These are phyloP conservation scores for Epichloe amarillans DNA, from an alignment of 2,329 filamentous ascomycete species.

Conservation along the genomic window DNA sequence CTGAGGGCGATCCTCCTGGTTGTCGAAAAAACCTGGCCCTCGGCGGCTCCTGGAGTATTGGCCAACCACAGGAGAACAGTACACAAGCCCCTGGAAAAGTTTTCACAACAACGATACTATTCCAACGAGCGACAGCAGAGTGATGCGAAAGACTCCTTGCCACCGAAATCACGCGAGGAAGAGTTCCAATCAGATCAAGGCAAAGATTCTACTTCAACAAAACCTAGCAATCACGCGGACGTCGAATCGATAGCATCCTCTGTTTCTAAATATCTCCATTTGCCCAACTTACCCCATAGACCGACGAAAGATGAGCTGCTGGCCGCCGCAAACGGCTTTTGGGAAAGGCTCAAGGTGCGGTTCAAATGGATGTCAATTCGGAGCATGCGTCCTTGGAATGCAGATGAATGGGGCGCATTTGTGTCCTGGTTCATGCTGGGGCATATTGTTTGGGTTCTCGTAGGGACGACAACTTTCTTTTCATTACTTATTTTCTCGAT, in stretches of 20 bases:
- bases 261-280: conserved; percentile 46
- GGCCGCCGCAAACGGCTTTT: conserved; percentile 82
- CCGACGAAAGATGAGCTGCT: conserved; percentile 90
- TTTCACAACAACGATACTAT: background rate
- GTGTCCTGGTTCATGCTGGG: conserved; percentile 88
- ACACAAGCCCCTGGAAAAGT: background rate
- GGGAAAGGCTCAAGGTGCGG: conserved; percentile 75
- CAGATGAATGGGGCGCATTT: conserved; percentile 91
- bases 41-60: background rate
- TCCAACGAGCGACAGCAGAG: background rate
- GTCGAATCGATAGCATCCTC: conserved; percentile 34
- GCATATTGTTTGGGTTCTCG: conserved; percentile 87
- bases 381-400: conserved; percentile 86
- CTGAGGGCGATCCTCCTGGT: background rate
- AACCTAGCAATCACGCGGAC: conserved; percentile 8
- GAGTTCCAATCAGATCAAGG: background rate
- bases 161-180: background rate
- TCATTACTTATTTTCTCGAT: conserved; percentile 81
- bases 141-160: background rate
- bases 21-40: background rate
- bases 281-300: conserved; percentile 64
- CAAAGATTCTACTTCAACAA: conserved; percentile 1
- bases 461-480: conserved; percentile 95
- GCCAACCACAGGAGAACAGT: background rate
- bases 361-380: conserved; percentile 98